These are phyloP conservation scores for Sparassis latifolia DNA, from an alignment of 1,284 basidiomycete species.

Conservation along the genomic window DNA sequence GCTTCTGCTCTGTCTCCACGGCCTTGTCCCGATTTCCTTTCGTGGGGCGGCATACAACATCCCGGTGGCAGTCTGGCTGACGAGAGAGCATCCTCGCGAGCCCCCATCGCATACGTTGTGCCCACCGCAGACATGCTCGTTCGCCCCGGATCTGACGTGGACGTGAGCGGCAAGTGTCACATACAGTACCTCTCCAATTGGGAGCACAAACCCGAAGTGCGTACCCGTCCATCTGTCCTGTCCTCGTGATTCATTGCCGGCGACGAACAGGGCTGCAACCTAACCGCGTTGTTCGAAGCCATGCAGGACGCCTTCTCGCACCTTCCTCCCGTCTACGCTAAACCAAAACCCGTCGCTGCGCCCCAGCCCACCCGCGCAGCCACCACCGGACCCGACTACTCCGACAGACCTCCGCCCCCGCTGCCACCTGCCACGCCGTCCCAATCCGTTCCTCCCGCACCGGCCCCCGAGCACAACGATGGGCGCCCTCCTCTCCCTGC, in stretches of 20 bases:
- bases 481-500: slow-evolving; percentile 40
- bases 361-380: slow-evolving; percentile 16
- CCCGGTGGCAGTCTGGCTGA: slow-evolving; percentile 86
- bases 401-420: slow-evolving; percentile 27
- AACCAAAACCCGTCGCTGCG: slow-evolving; percentile 41
- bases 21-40: slow-evolving; percentile 85
- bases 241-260: slow-evolving; percentile 10
- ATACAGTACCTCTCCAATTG: slow-evolving; percentile 72
- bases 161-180: slow-evolving; percentile 75
- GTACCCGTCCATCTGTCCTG: slow-evolving; percentile 19
- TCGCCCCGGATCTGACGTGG: slow-evolving; percentile 69
- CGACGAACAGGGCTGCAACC: slow-evolving; percentile 54
- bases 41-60: slow-evolving; percentile 85
- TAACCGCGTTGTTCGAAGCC: slow-evolving; percentile 60
- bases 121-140: slow-evolving; percentile 94
- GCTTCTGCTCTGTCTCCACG: slow-evolving; percentile 85
- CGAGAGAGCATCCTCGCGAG: slow-evolving; percentile 72
- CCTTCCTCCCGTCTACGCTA: slow-evolving; percentile 88
- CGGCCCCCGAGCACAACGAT: slow-evolving; percentile 11
- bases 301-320: slow-evolving; percentile 80
- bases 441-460: slow-evolving; percentile 15
- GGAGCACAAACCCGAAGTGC: slow-evolving; percentile 81
- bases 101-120: slow-evolving; percentile 93
- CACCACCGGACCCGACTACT: slow-evolving; percentile 17
- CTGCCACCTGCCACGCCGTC: slow-evolving; percentile 18